Base-by-base conservation (phyloP, 2,329 filamentous ascomycete species). In the Seiridium cupressi region DNA sequence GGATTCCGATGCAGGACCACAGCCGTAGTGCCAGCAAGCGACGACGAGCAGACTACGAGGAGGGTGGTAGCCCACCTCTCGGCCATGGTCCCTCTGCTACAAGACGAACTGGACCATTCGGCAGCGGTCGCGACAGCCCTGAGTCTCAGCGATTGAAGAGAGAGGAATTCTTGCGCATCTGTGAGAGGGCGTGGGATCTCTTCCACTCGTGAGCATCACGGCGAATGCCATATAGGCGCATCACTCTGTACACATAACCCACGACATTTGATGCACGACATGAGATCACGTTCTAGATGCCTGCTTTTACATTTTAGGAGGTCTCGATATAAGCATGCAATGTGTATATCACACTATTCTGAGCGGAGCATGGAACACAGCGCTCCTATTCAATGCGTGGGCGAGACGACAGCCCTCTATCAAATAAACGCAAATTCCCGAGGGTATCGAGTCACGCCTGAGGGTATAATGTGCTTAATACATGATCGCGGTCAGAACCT, bases 141-240 rank as follows among this genome's bases (percentile, higher is more conserved):
- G 93, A 95, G 68, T 92, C 88, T 5, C 89, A 92, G 73, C 84
- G 86, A 68, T 89, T 85, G 70, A 98, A 98, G 86, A 93, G 93
- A 72, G 93, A 97, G 48, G 92, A 97, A 73, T 99, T 99, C 71
- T 80, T 99, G 64, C 81, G 85, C 59, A 79, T 98, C 55, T 97
- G 94, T 73, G 88, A 92, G 66, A 84, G 92, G 70, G 95, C 95
- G 7, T 99, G 95, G 95, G 95, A 99, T 78, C 77, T 99, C 35
- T 97, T 98, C 76, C 95, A 98, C 79, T 97, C 93, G 63, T 97
- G 78, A 85, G 58, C 34, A 9, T 51, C 44, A 18, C 26, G 26
- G 10, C 42, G 26, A 60, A 55, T 38, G 57, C 61, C 49, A 55
- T 53, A 62, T 62, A 64, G 64, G 64, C 61, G 60, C 63, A 64